Evolutionary conservation across 139 green algal species (phyloP).

Genomic region (Tetradesmus obliquus): DNA sequence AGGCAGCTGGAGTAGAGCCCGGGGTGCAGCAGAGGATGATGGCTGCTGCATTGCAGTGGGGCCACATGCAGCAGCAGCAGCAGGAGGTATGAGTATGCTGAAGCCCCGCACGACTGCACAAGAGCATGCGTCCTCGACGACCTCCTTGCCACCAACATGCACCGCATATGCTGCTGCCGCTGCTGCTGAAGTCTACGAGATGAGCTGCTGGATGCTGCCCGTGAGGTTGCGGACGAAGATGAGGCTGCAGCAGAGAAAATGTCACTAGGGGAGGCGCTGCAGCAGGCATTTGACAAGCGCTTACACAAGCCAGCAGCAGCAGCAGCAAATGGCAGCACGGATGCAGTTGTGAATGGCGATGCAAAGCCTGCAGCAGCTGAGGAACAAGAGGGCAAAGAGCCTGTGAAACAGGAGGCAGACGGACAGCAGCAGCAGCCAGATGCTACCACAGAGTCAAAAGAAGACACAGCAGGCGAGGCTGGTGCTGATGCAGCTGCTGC

Average conservation of each 20-base stretch:
- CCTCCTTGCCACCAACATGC: too few relatives aligned
- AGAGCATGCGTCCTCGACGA: too few relatives aligned
- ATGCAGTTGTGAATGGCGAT: neutral
- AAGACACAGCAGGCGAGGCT: slow-evolving; percentile 16
- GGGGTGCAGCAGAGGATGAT: too few relatives aligned
- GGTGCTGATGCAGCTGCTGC: neutral
- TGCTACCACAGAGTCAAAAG: neutral
- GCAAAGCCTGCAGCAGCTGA: neutral
- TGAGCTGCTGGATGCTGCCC: slow-evolving; percentile 67
- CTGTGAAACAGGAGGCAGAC: neutral
- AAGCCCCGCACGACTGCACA: too few relatives aligned
- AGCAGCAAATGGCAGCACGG: slow-evolving; percentile 1
- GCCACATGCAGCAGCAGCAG: neutral
- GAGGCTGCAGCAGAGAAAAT: slow-evolving; percentile 1
- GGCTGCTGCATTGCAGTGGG: too few relatives aligned
- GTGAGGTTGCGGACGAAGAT: slow-evolving; percentile 45
- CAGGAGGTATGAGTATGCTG: too few relatives aligned
- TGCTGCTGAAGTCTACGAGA: slow-evolving; percentile 61
- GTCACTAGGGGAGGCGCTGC: slow-evolving; percentile 10
- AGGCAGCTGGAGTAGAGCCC: neutral
- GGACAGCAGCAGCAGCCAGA: neutral
- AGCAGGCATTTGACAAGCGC: slow-evolving; percentile 46
- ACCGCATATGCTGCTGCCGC: neutral
- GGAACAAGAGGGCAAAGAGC: neutral
- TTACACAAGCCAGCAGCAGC: slow-evolving; percentile 3